Base-by-base conservation (phyloP, 2,329 filamentous ascomycete genomes). In the Hypoxylon sp. region DNA sequence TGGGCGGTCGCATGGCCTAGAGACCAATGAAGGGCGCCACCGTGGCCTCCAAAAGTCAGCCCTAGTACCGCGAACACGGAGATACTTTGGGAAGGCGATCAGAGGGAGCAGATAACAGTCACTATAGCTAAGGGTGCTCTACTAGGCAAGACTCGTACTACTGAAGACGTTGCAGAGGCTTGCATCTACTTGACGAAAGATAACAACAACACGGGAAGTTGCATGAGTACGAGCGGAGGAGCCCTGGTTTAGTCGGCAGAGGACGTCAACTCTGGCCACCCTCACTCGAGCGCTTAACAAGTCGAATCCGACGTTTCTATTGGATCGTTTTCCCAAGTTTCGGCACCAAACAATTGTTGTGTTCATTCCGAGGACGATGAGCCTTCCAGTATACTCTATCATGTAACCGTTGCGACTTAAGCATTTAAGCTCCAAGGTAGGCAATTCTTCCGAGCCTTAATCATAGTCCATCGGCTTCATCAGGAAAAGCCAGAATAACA, bases 11-110 rank as follows among this genome's bases (percentile, higher is more conserved):
- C 1, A 82, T 86, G 4, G 79, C 81, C 3, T 81, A 87, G 72
- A 83, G 83, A 20, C 89, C 89, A 0, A 77, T 81, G 0, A 81
- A 83, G 0, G 81, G 85, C 22, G 90, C 86, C 85, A 79, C 80
- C 3, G 79, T 88, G 20, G 70, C 88, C 1, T 81, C 82, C 20
- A 20, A 20, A 20, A 20, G 86, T 92, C 1, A 81, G 79, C 59
- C 88, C 89, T 0, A 90, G 90, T 0, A 80, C 82, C 0, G 81
- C 87, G 0, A 76, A 83, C 42, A 89, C 87, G 5, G 82, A 83
- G 46, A 60, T 85, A 31, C 55, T 64, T 11, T 22, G 60, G n/a
- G 84, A 78, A 76, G 76, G 77, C 6, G 59, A 68, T 2, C 69
- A 77, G 60, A 37, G 65, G 4, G 76, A 72, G 14, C 72, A 77